phyloP scores from a whole-genome alignment of 2,329 filamentous ascomycete species.

The Arachnopeziza araneosa region DNA sequence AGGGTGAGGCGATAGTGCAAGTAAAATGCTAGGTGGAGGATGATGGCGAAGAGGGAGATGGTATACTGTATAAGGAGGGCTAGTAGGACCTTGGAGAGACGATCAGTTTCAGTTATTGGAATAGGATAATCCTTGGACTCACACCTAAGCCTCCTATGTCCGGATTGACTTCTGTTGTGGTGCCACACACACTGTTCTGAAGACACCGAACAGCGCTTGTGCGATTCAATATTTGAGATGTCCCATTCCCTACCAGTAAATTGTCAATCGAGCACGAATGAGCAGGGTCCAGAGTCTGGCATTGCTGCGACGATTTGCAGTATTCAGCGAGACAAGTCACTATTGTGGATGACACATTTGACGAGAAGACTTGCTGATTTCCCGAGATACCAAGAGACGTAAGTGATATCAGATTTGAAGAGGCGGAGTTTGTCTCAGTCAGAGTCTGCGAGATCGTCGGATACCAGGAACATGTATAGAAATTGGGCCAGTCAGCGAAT shows the following conservation, averaged over 20 bases:
- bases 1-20: not conserved
- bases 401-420: not conserved
- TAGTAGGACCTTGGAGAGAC: not conserved
- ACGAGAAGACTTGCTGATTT: not conserved
- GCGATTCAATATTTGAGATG: not conserved
- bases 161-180: constrained; percentile 5
- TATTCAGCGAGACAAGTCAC: not conserved
- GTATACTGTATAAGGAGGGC: not conserved
- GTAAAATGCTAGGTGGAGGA: not conserved
- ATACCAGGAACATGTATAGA: constrained; percentile 14
- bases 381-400: not conserved
- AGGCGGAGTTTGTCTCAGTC: not conserved
- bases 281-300: not conserved
- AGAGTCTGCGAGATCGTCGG: not conserved
- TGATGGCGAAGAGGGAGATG: not conserved
- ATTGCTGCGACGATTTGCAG: not conserved
- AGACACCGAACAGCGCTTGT: not conserved
- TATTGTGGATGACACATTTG: not conserved
- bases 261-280: not conserved
- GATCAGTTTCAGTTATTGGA: no score
- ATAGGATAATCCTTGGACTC: no score
- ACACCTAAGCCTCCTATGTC: constrained; percentile 10
- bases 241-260: not conserved
- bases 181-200: constrained; percentile 5
- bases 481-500: constrained; percentile 7